Conservation (phyloP, 495 filamentous ascomycete species). For the Penicillium desertorum region DNA sequence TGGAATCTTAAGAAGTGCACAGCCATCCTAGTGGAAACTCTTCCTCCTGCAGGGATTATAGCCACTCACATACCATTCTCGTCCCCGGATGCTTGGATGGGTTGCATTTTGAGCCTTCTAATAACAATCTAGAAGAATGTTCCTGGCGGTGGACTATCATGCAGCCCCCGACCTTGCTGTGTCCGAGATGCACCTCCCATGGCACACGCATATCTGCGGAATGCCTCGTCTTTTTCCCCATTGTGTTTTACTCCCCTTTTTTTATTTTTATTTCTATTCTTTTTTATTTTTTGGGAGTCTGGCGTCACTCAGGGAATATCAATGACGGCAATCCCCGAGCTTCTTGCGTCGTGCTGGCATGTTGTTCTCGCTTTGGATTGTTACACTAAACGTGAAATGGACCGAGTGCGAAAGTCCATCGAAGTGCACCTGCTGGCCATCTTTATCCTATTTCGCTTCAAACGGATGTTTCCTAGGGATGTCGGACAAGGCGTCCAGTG, state of each 20-base stretch:
- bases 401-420: conserved; percentile 23
- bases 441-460: conserved; percentile 4
- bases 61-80: conserved; percentile 19
- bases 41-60: conserved; percentile 17
- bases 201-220: conserved; percentile 1
- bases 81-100: conserved; percentile 29
- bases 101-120: conserved; percentile 29
- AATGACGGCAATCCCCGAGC: conserved; percentile 29
- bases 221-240: not conserved
- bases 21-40: conserved; percentile 21
- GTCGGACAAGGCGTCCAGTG: conserved; percentile 28
- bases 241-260: not conserved
- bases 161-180: conserved; percentile 14
- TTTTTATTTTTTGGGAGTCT: not conserved
- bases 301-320: conserved; percentile 6
- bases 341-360: conserved; percentile 2
- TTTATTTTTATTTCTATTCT: not conserved
- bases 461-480: conserved; percentile 4
- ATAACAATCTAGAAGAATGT: conserved; percentile 37
- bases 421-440: conserved; percentile 21
- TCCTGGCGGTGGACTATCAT: conserved; percentile 32
- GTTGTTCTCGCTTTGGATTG: conserved; percentile 2
- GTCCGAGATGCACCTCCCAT: conserved; percentile 7
- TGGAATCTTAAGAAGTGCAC: conserved; percentile 24
- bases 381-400: conserved; percentile 30